Evolutionary conservation across 441 rosid genomes (phyloP).

Genomic region (Sinapis alba): DNA sequence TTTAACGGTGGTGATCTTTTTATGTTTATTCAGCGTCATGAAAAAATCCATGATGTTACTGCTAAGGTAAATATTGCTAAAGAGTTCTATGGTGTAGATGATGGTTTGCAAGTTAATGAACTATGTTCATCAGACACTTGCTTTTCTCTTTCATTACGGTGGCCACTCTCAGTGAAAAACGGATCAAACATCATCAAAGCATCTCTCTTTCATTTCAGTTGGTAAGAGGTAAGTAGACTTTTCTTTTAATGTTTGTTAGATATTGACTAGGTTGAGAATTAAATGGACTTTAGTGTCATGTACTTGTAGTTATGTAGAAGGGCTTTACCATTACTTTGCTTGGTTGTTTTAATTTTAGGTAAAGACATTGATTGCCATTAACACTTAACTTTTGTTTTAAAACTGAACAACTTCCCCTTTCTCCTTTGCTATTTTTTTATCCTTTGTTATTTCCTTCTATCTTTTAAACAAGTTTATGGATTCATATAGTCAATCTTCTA

Average conservation of each 20-base stretch:
- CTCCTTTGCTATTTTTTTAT: too few relatives aligned
- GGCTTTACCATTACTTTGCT: background rate
- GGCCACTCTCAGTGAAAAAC: background rate
- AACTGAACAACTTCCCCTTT: too few relatives aligned
- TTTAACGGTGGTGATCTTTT: too few relatives aligned
- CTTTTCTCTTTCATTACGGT: too few relatives aligned
- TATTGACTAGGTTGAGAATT: background rate
- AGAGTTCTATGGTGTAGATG: too few relatives aligned
- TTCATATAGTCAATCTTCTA: background rate
- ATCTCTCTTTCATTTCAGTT: background rate
- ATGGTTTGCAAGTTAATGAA: too few relatives aligned
- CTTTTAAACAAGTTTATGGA: background rate
- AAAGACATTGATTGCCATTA: background rate
- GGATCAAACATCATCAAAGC: background rate
- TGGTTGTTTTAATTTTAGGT: background rate
- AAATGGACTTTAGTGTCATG: background rate
- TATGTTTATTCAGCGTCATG: too few relatives aligned
- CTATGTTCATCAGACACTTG: too few relatives aligned
- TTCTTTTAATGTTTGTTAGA: background rate
- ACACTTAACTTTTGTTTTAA: too few relatives aligned
- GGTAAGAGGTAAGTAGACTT: background rate
- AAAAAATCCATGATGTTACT: too few relatives aligned
- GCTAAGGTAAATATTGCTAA: too few relatives aligned
- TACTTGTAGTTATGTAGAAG: background rate
- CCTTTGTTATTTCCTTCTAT: background rate